These are phyloP conservation scores for Aspergillus egyptiacus DNA, from an alignment of 495 filamentous ascomycete genomes.

Conservation along the genomic window DNA sequence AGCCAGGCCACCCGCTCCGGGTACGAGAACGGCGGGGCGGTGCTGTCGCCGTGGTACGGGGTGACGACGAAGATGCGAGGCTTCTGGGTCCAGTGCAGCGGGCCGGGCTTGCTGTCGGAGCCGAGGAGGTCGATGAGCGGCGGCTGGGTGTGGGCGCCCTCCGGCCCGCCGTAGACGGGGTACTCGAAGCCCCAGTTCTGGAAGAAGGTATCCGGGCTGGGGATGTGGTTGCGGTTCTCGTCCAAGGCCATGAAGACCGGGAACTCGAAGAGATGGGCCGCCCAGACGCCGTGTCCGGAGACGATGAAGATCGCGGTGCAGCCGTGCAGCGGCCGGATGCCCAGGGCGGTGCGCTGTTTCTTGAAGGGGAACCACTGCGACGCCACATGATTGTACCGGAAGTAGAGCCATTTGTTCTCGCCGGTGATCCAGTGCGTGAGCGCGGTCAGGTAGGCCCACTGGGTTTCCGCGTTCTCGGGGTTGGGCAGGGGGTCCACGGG, in stretches of 20 bases:
- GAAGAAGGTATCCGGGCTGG: neutral
- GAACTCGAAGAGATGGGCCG: neutral
- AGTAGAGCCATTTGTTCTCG: neutral
- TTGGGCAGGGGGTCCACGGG: too few species aligned
- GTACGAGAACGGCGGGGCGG: neutral
- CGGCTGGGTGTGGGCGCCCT: too few species aligned
- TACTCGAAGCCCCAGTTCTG: neutral
- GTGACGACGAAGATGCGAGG: neutral
- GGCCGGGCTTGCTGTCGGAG: neutral
- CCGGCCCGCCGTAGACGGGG: too few species aligned
- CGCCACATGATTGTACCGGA: neutral
- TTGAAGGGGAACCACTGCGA: neutral
- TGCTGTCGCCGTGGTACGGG: neutral
- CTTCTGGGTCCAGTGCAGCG: neutral
- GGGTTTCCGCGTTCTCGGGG: neutral
- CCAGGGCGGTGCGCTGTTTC: neutral
- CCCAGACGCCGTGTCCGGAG: neutral
- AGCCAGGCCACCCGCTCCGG: neutral
- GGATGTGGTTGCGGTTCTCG: neutral
- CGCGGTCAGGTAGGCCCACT: neutral
- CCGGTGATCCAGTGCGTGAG: neutral
- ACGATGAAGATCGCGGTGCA: neutral
- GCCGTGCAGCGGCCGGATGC: neutral
- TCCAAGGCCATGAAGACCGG: neutral
- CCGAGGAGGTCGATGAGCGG: neutral